These are phyloP conservation scores for Candida albicans DNA, from an alignment of 1,139 yeast species.

Conservation along the genomic window DNA sequence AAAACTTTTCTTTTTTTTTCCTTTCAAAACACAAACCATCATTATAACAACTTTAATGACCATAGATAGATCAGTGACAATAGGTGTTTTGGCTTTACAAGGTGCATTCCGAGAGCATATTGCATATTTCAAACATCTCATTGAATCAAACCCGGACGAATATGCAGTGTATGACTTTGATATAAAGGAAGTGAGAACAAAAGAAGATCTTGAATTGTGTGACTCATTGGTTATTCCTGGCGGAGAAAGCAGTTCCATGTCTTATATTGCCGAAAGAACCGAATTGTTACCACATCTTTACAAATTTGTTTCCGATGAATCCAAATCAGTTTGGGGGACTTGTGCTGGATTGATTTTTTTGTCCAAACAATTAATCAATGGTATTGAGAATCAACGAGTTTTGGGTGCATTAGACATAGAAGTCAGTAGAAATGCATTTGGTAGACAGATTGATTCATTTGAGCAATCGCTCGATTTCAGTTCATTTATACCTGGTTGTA, in stretches of 20 bases:
- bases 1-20: no score
- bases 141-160: slow-evolving; percentile 18
- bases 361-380: slow-evolving; percentile 56
- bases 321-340: slow-evolving; percentile 77
- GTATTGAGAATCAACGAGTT: slow-evolving; percentile 56
- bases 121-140: slow-evolving; percentile 47
- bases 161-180: slow-evolving; percentile 21
- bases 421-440: slow-evolving; percentile 75
- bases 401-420: slow-evolving; percentile 67
- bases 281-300: slow-evolving; percentile 57
- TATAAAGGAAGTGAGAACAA: slow-evolving; percentile 55
- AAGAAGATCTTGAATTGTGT: slow-evolving; percentile 48
- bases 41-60: slow-evolving; percentile 12
- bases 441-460: slow-evolving; percentile 74
- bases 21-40: no score
- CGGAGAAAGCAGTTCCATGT: slow-evolving; percentile 80
- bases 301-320: slow-evolving; percentile 46
- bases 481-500: slow-evolving; percentile 41
- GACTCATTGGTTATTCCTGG: slow-evolving; percentile 74
- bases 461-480: slow-evolving; percentile 49
- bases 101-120: slow-evolving; percentile 80
- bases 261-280: slow-evolving; percentile 68
- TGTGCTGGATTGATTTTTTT: slow-evolving; percentile 81
- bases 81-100: slow-evolving; percentile 79
- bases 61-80: slow-evolving; percentile 20